Evolutionary conservation across 441 rosid genomes (phyloP).

Genomic region (Hypseocharis bilobata): DNA sequence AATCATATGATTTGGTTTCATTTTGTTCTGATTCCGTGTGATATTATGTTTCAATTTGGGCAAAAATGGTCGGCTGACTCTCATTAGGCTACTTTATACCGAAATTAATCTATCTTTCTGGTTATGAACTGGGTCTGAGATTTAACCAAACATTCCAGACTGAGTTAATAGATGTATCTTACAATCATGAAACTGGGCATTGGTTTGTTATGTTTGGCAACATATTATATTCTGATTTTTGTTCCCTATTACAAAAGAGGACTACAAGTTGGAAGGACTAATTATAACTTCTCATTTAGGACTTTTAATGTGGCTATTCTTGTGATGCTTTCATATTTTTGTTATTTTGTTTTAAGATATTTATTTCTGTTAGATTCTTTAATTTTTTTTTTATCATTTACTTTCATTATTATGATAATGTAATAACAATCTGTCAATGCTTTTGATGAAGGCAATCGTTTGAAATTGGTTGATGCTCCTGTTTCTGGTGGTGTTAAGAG

Average conservation of each 20-base stretch:
- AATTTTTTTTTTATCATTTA: not conserved
- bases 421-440: conserved; percentile 20
- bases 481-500: conserved; percentile 96
- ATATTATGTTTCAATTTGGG: conserved; percentile 1
- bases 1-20: not conserved
- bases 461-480: conserved; percentile 94
- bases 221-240: not conserved
- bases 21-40: not conserved
- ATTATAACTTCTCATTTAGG: not conserved
- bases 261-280: not conserved
- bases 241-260: not conserved
- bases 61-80: not conserved
- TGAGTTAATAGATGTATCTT: no score
- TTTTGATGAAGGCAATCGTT: conserved; percentile 57
- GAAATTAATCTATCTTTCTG: not conserved
- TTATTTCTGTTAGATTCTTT: not conserved
- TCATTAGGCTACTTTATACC: not conserved
- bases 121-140: not conserved
- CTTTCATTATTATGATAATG: not conserved
- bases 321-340: not conserved
- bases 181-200: no score
- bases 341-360: not conserved
- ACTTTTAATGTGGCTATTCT: not conserved
- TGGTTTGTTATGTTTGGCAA: not conserved
- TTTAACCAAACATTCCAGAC: no score